Evolutionary conservation across 1,139 yeast species (phyloP), one percentile per base, ranked within the genome.

Genomic region (Debaryomyces fabryi): DNA sequence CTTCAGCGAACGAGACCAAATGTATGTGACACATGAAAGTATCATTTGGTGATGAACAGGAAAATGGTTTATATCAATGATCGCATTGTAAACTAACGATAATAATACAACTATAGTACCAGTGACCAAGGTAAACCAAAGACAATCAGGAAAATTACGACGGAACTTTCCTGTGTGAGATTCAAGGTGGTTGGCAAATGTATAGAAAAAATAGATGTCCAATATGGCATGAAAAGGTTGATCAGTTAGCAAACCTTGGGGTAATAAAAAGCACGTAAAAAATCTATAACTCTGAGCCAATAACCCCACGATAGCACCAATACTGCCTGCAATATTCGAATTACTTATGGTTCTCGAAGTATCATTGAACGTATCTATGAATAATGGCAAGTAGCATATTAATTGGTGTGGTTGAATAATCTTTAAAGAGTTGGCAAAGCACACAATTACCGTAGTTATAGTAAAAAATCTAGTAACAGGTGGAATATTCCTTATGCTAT

Each of bases 1-100:
- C 60, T 81, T 79, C 61, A 72, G 76, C 2, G 74, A 66, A 38
- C 86, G 65, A 16, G 85, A 79, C 87, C 87, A 83, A 32, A 83
- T 74, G 58, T 76, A 83, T 2, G 85, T 78, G 46, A 83, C 71
- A 37, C 86, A 81, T 5, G 82, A 74, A 30, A 80, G 63, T 64
- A 81, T 68, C 67, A 69, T 65, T 42, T 62, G 67, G 52, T 72
- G 76, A 53, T 69, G 71, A 13, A 55, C 45, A 0, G 69, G 63
- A 39, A 60, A 52, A 46, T 59, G 60, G 6, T 32, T n/a, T 0
- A 56, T 50, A 39, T 60, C 63, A 12, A 70, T 52, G 29, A 68
- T 55, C 7, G 62, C 49, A n/a, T 62, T 60, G 44, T 73, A 68
- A 6, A 65, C 49, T 6, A 71, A 51, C 12, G 73, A 64, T 6